These are phyloP conservation scores for Syzygium grande DNA, from an alignment of 345 rosid species.

Conservation along the genomic window DNA sequence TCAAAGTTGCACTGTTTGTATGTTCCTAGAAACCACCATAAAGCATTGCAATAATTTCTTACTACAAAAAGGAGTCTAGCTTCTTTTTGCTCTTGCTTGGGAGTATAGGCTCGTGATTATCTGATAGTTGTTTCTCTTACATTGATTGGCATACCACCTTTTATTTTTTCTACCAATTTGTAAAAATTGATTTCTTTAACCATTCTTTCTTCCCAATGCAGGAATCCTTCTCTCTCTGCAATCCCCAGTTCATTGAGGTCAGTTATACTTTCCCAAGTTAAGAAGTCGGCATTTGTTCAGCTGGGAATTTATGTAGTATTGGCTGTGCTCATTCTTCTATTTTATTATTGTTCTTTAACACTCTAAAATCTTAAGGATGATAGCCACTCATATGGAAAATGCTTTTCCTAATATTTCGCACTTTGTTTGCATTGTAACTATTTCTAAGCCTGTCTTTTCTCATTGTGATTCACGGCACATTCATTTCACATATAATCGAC, in stretches of 20 bases:
- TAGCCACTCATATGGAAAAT: neutral
- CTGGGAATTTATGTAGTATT: neutral
- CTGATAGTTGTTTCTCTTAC: neutral
- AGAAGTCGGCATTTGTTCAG: neutral
- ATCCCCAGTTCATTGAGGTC: slow-evolving; percentile 76
- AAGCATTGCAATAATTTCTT: neutral
- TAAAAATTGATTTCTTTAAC: neutral
- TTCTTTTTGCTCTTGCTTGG: neutral
- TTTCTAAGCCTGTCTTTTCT: neutral
- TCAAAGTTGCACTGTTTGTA: neutral
- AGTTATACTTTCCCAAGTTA: slow-evolving; percentile 2
- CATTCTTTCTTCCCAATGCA: slow-evolving; percentile 7
- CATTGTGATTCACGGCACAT: neutral
- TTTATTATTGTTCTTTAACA: neutral
- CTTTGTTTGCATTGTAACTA: neutral
- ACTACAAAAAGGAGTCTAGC: neutral
- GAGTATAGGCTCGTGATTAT: neutral
- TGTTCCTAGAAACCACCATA: neutral
- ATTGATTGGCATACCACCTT: neutral
- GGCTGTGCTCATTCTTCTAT: neutral
- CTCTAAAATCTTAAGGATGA: neutral
- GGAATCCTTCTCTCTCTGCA: slow-evolving; percentile 91
- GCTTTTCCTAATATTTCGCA: neutral
- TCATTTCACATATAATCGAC: neutral
- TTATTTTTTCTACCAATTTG: neutral